Evolutionary conservation across 257 asterid species (phyloP), one percentile per base, ranked within the genome.

Genomic region (Plectranthus barbatus): DNA sequence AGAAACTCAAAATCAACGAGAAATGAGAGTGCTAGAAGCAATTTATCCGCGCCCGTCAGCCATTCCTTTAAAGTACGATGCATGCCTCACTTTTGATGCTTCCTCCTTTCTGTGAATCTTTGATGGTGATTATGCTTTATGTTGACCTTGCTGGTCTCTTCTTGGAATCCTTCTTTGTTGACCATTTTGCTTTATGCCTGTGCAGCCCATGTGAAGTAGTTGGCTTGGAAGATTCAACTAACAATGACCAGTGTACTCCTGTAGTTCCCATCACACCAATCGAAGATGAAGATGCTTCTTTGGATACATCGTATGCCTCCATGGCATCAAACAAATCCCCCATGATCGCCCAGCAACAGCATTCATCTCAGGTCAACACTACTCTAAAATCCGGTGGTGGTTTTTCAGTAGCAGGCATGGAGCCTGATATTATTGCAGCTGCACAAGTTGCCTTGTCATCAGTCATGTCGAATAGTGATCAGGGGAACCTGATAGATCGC

Each of bases 11-110:
- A 81, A 77, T 53, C 76, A 78, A 57, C 86, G 99, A 33, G 94
- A 79, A 70, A 73, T 81, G 83, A 82, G 84, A 77, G 87, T 93
- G 60, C 80, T 93, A 0, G 97, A 93, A 84, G 99, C 99, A 14
- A 81, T 90, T 29, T 93, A 93, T 77, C 99, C 99, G 3, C 95
- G 96, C 17, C 88, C 79, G 6, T 85, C 99, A 8, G 82, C 96
- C 59, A 90, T 93, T 76, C 99, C 99, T 69, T 81, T 78, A 34
- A 77, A 93, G 99, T 93, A 60, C 36, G 76, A 52, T 54, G 41
- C 15, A 5, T 26, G 1, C 44, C 64, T 51, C 66, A 64, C 59
- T 48, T 53, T 23, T 49, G 46, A 59, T 48, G 24, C 64, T 73
- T 48, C 26, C 19, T 64, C 60, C 55, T 67, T 52, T 15, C 42